Evolutionary conservation across 306 rosid genomes (phyloP), one percentile per base, ranked within the genome.

Genomic region (Lithocarpus polystachyus): DNA sequence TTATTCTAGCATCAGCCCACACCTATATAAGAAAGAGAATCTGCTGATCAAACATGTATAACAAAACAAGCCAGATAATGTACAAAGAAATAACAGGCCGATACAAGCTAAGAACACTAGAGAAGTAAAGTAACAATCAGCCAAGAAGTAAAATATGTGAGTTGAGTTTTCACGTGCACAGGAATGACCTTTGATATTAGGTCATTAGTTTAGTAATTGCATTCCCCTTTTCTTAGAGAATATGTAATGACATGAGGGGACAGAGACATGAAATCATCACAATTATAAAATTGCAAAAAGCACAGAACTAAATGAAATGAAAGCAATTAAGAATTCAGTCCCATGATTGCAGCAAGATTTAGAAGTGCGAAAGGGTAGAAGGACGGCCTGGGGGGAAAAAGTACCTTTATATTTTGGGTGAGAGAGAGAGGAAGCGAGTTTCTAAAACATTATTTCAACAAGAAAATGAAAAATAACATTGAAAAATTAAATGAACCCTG

Each of bases 1-100:
- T 91, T 83, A 94, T 89, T 91, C 82, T 89, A 75, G 92, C 97
- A 90, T 94, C 99, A 22, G 62, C 17, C 95, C 92, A 89, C 20
- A 84, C 92, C 99, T 94, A 43, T 19, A 82, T 55, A 12, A 22
- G 56, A 52, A 78, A 72, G 65, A 64, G 33, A 75, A 48, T 69
- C 33, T 43, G 37, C 51, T 60, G 13, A 60, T 81, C 31, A 75
- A 77, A 76, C 69, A 74, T 28, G 23, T 71, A 8, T 1, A 22
- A 40, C 68, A 5, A 75, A 81, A 71, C 69, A 76, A 76, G 56
- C 26, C 61, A 71, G 26, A 17, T 53, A 14, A 51, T 33, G 19
- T 26, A 10, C 18, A 68, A 73, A 35, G 3, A 35, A 4, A 73
- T 45, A 4, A 7, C 17, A 52, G 22, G n/a, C 10, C 17, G 9